Percentiles rank a stretch among this genome's conserved stretches.
phyloP scores from a whole-genome alignment of 2,329 filamentous ascomycete genomes.

The Colletotrichum caudatum region DNA sequence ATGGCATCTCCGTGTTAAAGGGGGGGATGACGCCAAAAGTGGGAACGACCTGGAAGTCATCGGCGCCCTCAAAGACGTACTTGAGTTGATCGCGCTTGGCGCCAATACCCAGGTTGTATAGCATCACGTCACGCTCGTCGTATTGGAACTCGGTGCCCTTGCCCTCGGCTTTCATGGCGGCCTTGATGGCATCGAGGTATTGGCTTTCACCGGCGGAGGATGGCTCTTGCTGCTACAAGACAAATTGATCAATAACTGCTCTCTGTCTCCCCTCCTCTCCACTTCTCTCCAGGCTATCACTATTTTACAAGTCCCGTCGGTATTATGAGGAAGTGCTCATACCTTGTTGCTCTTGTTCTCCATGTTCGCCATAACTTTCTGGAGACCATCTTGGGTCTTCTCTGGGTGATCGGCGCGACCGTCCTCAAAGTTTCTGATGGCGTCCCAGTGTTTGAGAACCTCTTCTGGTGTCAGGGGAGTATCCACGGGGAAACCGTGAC shows the following conservation, averaged over 20 bases:
- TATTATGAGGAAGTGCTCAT: slow-evolving; percentile 56
- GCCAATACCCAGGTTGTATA: slow-evolving; percentile 95
- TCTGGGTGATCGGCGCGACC: slow-evolving; percentile 88
- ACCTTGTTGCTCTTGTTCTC: slow-evolving; percentile 76
- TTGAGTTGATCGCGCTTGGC: slow-evolving; percentile 90
- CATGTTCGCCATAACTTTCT: slow-evolving; percentile 85
- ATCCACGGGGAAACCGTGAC: slow-evolving; percentile 91
- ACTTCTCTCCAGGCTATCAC: slow-evolving; percentile 39
- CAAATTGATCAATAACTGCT: slow-evolving; percentile 42
- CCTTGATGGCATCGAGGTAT: slow-evolving; percentile 80
- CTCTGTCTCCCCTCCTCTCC: slow-evolving; percentile 31
- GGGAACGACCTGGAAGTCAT: slow-evolving; percentile 93
- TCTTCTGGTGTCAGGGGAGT: slow-evolving; percentile 86
- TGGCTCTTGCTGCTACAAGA: slow-evolving; percentile 35
- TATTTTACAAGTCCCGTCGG: slow-evolving; percentile 37
- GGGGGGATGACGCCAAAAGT: slow-evolving; percentile 98
- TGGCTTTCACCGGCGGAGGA: slow-evolving; percentile 53
- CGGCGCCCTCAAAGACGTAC: slow-evolving; percentile 89
- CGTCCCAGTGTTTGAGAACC: slow-evolving; percentile 79
- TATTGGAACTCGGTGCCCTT: slow-evolving; percentile 82
- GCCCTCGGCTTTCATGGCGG: slow-evolving; percentile 78
- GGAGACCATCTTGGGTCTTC: slow-evolving; percentile 79
- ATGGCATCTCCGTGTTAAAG: slow-evolving; percentile 86
- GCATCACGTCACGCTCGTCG: slow-evolving; percentile 87
- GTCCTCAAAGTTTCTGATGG: slow-evolving; percentile 89